Conservation (phyloP, 2,329 filamentous ascomycete genomes). For the Microthyrium microscopicum region DNA sequence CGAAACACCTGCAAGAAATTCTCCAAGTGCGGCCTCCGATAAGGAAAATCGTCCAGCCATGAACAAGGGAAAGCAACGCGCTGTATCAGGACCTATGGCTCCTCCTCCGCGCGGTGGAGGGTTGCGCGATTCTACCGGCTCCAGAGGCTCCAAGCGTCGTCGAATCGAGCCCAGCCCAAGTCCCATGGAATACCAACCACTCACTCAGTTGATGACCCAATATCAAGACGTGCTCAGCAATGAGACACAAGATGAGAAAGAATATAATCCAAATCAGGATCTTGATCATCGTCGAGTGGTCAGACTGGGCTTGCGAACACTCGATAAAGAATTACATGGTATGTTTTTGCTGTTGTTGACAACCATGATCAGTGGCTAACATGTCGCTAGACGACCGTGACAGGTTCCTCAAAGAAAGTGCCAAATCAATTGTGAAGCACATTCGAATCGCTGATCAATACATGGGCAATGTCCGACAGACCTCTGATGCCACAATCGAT, state of each 20-base stretch:
- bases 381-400: conserved; percentile 49
- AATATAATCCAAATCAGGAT: conserved; percentile 72
- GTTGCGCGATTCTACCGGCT: background rate
- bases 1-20: conserved; percentile 1
- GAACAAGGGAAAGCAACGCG: conserved; percentile 28
- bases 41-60: conserved; percentile 26
- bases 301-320: conserved; percentile 51
- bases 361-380: conserved; percentile 8
- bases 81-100: conserved; percentile 21
- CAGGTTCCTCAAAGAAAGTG: conserved; percentile 51
- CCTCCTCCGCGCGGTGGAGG: conserved; percentile 2
- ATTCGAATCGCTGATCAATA: conserved; percentile 49
- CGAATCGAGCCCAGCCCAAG: no score
- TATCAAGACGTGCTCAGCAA: conserved; percentile 10
- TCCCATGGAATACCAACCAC: no score
- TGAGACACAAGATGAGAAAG: conserved; percentile 18
- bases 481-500: conserved; percentile 78
- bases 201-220: no score
- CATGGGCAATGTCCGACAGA: conserved; percentile 61
- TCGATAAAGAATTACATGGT: conserved; percentile 47
- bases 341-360: conserved; percentile 9
- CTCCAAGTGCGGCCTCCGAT: conserved; percentile 21
- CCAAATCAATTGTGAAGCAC: conserved; percentile 46
- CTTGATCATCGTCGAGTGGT: conserved; percentile 54
- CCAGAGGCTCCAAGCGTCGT: no score